Conservation (phyloP, 169 alveolate species). For the Plasmodium chabaudi region DNA sequence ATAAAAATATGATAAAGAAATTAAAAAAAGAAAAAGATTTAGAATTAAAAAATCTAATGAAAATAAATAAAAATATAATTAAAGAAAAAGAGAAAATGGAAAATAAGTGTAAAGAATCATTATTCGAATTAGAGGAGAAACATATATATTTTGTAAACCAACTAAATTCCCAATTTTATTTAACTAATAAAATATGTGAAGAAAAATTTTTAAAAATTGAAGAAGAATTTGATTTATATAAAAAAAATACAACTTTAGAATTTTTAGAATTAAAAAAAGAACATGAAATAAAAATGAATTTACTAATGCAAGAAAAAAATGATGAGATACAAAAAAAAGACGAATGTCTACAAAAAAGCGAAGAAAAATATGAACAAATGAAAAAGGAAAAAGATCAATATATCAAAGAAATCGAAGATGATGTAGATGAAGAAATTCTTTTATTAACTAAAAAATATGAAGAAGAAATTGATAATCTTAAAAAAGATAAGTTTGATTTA, state of each 20-base stretch:
- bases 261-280: constrained; percentile 39
- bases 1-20: constrained; percentile 61
- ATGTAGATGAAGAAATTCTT: constrained; percentile 75
- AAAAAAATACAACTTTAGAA: constrained; percentile 44
- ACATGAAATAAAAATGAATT: constrained; percentile 35
- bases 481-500: constrained; percentile 42
- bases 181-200: constrained; percentile 73
- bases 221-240: constrained; percentile 59
- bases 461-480: constrained; percentile 28
- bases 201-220: constrained; percentile 58
- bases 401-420: constrained; percentile 63
- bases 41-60: constrained; percentile 45
- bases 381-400: constrained; percentile 61
- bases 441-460: constrained; percentile 62
- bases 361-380: constrained; percentile 23
- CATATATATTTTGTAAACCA: constrained; percentile 73
- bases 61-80: constrained; percentile 54
- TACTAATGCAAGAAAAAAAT: constrained; percentile 22
- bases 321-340: constrained; percentile 47
- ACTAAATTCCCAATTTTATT: constrained; percentile 69
- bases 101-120: constrained; percentile 40
- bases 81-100: constrained; percentile 70
- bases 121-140: constrained; percentile 68
- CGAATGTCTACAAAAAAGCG: constrained; percentile 18
- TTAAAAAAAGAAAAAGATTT: constrained; percentile 54